These are phyloP conservation scores for Candida vaughaniae DNA, from an alignment of 805 yeast genomes.

Conservation along the genomic window DNA sequence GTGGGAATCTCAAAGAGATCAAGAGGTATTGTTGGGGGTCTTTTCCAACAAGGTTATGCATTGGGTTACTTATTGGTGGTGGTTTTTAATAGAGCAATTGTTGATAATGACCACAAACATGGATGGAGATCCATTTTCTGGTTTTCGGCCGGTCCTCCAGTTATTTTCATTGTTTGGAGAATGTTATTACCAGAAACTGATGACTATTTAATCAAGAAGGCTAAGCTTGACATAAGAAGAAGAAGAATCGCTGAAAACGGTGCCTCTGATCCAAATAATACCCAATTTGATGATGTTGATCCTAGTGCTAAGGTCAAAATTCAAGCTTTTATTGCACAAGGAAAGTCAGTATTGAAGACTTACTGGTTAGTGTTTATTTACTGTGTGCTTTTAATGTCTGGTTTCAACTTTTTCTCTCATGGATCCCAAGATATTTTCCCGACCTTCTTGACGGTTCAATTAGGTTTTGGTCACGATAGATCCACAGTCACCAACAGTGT, in stretches of 20 bases:
- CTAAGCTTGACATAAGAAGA: constrained; percentile 11
- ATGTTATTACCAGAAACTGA: constrained; percentile 44
- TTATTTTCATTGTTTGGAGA: constrained; percentile 34
- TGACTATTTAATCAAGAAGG: constrained; percentile 44
- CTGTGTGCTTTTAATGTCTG: constrained; percentile 48
- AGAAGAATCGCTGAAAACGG: constrained; percentile 6
- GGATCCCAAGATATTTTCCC: constrained; percentile 45
- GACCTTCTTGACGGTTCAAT: constrained; percentile 36
- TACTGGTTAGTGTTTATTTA: constrained; percentile 65
- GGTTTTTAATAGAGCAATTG: constrained; percentile 62
- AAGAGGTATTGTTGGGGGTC: constrained; percentile 60
- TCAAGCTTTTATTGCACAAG: constrained; percentile 5
- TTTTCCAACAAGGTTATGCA: constrained; percentile 81
- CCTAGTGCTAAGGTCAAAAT: constrained; percentile 16
- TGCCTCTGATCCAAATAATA: constrained; percentile 25
- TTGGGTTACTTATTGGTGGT: constrained; percentile 67
- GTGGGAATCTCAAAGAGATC: constrained; percentile 40
- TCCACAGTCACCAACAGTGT: constrained; percentile 41
- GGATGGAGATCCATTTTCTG: constrained; percentile 68
- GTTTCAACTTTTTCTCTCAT: constrained; percentile 42
- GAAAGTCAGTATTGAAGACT: constrained; percentile 22
- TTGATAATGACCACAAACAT: constrained; percentile 26
- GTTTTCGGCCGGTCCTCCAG: constrained; percentile 62
- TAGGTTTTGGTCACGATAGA: constrained; percentile 28
- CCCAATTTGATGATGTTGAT: constrained; percentile 18